phyloP scores from a whole-genome alignment of 2,329 filamentous ascomycete genomes.

The Sporothrix pallida region DNA sequence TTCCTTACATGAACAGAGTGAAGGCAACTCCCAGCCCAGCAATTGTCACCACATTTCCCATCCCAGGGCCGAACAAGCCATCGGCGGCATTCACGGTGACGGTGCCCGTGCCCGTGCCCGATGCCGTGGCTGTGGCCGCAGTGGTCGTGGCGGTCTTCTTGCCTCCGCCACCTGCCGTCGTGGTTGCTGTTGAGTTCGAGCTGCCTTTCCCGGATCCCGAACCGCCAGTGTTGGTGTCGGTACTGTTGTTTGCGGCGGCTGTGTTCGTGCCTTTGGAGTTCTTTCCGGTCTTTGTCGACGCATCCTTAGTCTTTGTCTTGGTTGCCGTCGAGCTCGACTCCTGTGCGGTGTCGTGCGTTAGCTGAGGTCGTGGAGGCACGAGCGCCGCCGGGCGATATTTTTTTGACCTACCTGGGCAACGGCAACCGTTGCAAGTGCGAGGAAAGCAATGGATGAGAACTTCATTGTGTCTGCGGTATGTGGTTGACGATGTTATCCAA shows the following conservation, averaged over 20 bases:
- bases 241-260: constrained; percentile 7
- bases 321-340: constrained; percentile 28
- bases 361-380: background rate
- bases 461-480: constrained; percentile 31
- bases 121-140: constrained; percentile 20
- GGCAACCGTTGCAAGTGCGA: constrained; percentile 35
- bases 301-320: constrained; percentile 32
- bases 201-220: constrained; percentile 30
- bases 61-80: constrained; percentile 27
- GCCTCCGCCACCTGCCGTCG: constrained; percentile 7
- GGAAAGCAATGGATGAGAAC: constrained; percentile 29
- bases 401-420: constrained; percentile 33
- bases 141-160: constrained; percentile 27
- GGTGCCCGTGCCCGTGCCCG: constrained; percentile 9
- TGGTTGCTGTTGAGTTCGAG: constrained; percentile 23
- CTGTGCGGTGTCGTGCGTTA: background rate
- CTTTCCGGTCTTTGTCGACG: constrained; percentile 25
- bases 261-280: background rate
- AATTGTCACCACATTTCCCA: constrained; percentile 31
- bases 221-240: background rate
- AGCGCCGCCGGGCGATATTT: background rate
- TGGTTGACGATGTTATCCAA: background rate
- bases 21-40: constrained; percentile 34
- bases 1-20: constrained; percentile 32
- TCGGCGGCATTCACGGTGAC: constrained; percentile 31